Base-by-base conservation (phyloP, 2,329 filamentous ascomycete species). In the Pochonia chlamydosporia region DNA sequence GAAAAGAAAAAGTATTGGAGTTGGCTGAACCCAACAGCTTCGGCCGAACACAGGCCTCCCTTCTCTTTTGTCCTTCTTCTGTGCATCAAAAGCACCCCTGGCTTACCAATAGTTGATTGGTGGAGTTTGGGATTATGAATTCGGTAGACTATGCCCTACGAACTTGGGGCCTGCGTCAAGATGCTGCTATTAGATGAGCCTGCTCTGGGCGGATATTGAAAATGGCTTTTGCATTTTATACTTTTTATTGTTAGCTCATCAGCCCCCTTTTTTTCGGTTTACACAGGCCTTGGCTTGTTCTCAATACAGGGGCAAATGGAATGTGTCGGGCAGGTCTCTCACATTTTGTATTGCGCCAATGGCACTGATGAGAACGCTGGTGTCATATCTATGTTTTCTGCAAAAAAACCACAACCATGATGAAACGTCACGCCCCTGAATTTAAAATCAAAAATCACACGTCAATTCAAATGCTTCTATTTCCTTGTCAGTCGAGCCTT, bases 301-400 rank as follows among this genome's bases (percentile, higher is more conserved):
- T 43, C 37, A 40, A 44, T 23, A 47, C 44, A 36, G 44, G 41
- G 45, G 43, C 48, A 52, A 23, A 23, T 23, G n/a, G 39, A 44
- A 46, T 52, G 53, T 55, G 44, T 44, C 36, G 49, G 52, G 52
- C 51, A 48, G 53, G 53, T 50, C 48, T 54, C 52, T 43, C 49
- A 49, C 51, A 50, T 49, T 54, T 44, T 40, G 20, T 3, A 33
- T 14, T 14, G 25, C n/a, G 30, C 33, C 40, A 18, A 46, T 20
- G 37, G 39, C 24, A 30, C 21, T 36, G 26, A 16, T 20, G 30
- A 40, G 26, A 44, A 33, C 14, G 26, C 35, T 21, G 11, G 25
- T 43, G 24, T 31, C 39, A 26, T 39, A 9, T 28, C n/a, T 13
- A 14, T 46, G n/a, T 41, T 39, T 43, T 43, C 23, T 18, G 20